Percentiles rank a stretch among this genome's conserved stretches.
phyloP scores from a whole-genome alignment of 805 yeast species.

The Teunomyces gatunensis region DNA sequence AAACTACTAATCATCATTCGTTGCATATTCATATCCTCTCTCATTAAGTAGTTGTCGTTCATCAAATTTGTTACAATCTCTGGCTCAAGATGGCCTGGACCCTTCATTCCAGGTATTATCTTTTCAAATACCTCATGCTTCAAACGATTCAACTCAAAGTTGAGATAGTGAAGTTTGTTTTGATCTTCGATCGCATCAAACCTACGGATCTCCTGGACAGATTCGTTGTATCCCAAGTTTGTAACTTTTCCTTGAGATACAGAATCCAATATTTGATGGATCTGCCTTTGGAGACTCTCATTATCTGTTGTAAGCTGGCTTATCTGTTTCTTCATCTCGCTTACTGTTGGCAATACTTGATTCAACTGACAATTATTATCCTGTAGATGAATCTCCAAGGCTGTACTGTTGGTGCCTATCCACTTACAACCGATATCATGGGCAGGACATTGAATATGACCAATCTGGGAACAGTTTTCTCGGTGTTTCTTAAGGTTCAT shows the following conservation, averaged over 20 bases:
- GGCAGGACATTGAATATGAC: slow-evolving; percentile 47
- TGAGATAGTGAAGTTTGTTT: slow-evolving; percentile 30
- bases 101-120: slow-evolving; percentile 32
- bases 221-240: slow-evolving; percentile 47
- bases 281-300: slow-evolving; percentile 38
- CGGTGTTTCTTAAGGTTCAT: slow-evolving; percentile 40
- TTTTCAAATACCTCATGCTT: slow-evolving; percentile 42
- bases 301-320: slow-evolving; percentile 34
- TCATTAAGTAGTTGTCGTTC: slow-evolving; percentile 37
- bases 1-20: slow-evolving; percentile 43
- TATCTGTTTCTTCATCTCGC: slow-evolving; percentile 23
- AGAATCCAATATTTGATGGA: slow-evolving; percentile 45
- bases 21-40: slow-evolving; percentile 48
- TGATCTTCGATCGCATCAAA: slow-evolving; percentile 19
- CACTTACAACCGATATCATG: slow-evolving; percentile 49
- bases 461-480: slow-evolving; percentile 39
- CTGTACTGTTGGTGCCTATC: slow-evolving; percentile 36
- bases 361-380: slow-evolving; percentile 31
- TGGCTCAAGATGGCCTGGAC: slow-evolving; percentile 19
- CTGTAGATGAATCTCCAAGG: slow-evolving; percentile 34
- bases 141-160: slow-evolving; percentile 44
- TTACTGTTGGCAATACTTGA: slow-evolving; percentile 26
- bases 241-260: slow-evolving; percentile 49
- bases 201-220: slow-evolving; percentile 44
- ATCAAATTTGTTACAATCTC: slow-evolving; percentile 29